A percentile compares a stretch with the other conserved stretches of the same genome.
Evolutionary conservation across 495 filamentous ascomycete genomes (phyloP).

Genomic region (Trichocladium antarcticum): DNA sequence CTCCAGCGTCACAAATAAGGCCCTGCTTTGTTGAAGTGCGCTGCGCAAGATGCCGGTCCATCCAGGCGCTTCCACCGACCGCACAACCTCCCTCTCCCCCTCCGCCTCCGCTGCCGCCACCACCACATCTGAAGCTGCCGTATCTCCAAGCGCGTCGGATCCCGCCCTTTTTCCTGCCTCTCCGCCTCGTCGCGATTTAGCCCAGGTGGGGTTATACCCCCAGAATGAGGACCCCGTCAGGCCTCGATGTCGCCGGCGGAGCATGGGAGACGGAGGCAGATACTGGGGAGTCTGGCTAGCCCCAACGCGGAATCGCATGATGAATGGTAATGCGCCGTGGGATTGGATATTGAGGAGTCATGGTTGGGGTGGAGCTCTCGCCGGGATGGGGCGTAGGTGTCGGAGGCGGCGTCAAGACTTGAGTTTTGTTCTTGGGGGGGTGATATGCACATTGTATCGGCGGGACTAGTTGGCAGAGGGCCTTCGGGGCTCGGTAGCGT

Average conservation of each 20-base stretch:
- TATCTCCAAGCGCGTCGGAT: conserved; percentile 7
- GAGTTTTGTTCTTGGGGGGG: too few relatives aligned
- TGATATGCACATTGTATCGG: too few relatives aligned
- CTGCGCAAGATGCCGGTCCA: too few relatives aligned
- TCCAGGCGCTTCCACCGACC: not conserved
- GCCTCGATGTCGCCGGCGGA: too few relatives aligned
- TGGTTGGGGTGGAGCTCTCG: not conserved
- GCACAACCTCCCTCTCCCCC: not conserved
- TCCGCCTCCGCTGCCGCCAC: not conserved
- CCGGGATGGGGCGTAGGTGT: too few relatives aligned
- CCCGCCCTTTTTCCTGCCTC: not conserved
- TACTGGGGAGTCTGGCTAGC: not conserved
- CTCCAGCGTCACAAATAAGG: too few relatives aligned
- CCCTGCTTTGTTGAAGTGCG: too few relatives aligned
- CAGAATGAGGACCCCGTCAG: too few relatives aligned
- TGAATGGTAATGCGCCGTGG: conserved; percentile 15
- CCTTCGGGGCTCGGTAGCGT: too few relatives aligned
- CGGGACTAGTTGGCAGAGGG: too few relatives aligned
- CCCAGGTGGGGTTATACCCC: too few relatives aligned
- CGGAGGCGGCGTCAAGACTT: too few relatives aligned
- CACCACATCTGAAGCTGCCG: conserved; percentile 1
- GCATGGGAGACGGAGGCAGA: conserved; percentile 1
- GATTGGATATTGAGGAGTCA: conserved; percentile 1
- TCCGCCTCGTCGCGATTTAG: conserved; percentile 4
- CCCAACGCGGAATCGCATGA: not conserved